Evolutionary conservation across 441 rosid species (phyloP), one percentile per base, ranked within the genome.

Genomic region (Pelargonium myrrhifolium): DNA sequence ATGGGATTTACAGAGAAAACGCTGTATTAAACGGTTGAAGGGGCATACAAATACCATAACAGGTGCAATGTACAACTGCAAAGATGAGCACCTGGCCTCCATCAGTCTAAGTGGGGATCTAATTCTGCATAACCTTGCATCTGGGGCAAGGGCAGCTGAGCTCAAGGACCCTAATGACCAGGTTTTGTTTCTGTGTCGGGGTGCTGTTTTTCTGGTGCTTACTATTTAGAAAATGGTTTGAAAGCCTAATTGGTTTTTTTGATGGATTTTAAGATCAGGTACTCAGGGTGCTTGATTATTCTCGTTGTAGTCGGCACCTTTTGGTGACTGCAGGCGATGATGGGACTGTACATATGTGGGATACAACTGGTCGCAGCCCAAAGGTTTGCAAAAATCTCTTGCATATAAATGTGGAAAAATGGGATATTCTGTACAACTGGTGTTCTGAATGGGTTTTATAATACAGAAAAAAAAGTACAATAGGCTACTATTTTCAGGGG

Each of bases 281-380:
- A 72, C 78, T 94, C 65, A 87, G 89, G 84, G 93, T 89, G 83
- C 93, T 94, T 77, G 99, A 94, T 76, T 91, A 89, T 87, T 91
- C 99, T 53, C 80, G 91, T 78, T 80, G 81, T 72, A 89, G 96
- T 76, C 86, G 96, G 35, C 99, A 91, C 75, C 87, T 93, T 74
- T 79, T 93, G 80, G 89, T 85, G 67, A 89, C 96, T 73, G 92
- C 99, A 59, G 99, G 99, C 69, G 97, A 93, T 86, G 99, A 93
- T 79, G 99, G 99, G 11, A 87, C 99, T 49, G 80, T 88, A 39
- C 95, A 87, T 80, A 79, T 93, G 72, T 93, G 99, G 99, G 99
- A 93, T 72, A 86, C 95, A 55, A 91, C 96, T 69, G 90, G 96
- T 64, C 92, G 93, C 62, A 82, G 75, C 78, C 96, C 97, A 15